Evolutionary conservation across 345 rosid species (phyloP).

Genomic region (Lumnitzera littorea): DNA sequence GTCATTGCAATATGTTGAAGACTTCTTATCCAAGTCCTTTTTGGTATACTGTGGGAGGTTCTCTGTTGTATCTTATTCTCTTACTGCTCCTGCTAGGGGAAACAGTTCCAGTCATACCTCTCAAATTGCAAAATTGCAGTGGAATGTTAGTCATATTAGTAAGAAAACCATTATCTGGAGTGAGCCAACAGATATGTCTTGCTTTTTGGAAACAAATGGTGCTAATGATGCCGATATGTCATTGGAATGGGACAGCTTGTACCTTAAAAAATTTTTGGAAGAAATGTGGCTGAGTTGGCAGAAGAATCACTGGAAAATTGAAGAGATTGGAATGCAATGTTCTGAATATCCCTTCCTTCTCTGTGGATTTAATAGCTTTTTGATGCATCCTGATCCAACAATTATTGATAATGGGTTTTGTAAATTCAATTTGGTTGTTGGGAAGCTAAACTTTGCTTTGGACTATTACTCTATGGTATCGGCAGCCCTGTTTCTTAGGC

Average conservation of each 20-base stretch:
- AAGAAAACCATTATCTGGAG: conserved; percentile 37
- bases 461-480: conserved; percentile 48
- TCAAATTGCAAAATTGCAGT: conserved; percentile 24
- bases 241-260: conserved; percentile 24
- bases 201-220: conserved; percentile 25
- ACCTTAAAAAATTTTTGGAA: conserved; percentile 38
- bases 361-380: conserved; percentile 46
- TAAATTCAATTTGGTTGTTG: conserved; percentile 56
- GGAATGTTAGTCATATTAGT: conserved; percentile 26
- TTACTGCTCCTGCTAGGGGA: conserved; percentile 18
- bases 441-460: conserved; percentile 53
- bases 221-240: conserved; percentile 19
- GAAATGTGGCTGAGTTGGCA: conserved; percentile 71
- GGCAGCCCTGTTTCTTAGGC: conserved; percentile 43
- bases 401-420: conserved; percentile 41
- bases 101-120: conserved; percentile 19
- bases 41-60: conserved; percentile 54
- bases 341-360: conserved; percentile 60
- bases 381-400: conserved; percentile 34
- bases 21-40: conserved; percentile 35
- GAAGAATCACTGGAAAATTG: conserved; percentile 28
- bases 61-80: conserved; percentile 35
- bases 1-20: conserved; percentile 35
- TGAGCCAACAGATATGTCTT: conserved; percentile 48
- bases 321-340: conserved; percentile 33